These are phyloP conservation scores for Talaromyces verruculosus DNA, from an alignment of 2,329 filamentous ascomycete genomes.

Conservation along the genomic window DNA sequence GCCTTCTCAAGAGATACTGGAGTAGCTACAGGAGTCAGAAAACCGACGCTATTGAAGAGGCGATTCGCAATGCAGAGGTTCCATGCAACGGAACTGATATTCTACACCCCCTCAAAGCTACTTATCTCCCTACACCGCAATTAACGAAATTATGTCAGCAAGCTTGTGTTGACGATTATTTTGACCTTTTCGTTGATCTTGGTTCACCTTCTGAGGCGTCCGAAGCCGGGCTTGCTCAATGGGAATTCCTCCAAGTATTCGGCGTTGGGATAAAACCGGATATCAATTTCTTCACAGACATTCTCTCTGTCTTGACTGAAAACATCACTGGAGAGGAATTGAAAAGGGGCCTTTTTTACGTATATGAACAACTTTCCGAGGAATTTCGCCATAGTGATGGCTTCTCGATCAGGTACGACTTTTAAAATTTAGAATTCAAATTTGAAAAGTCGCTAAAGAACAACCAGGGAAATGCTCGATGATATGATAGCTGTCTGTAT, in stretches of 20 bases:
- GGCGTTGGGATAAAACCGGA: background rate
- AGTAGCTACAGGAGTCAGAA: background rate
- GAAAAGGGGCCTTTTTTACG: background rate
- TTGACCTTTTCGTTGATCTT: conserved; percentile 5
- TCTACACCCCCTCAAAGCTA: background rate
- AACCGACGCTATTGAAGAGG: background rate
- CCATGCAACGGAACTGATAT: background rate
- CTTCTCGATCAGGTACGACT: background rate
- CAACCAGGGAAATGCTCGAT: background rate
- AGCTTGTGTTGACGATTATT: background rate
- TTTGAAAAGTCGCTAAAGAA: background rate
- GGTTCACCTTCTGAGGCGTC: background rate
- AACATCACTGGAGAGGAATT: background rate
- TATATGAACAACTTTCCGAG: background rate
- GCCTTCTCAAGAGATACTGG: conserved; percentile 11
- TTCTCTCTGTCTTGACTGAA: background rate
- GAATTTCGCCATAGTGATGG: background rate
- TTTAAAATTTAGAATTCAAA: background rate
- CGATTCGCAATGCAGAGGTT: conserved; percentile 8
- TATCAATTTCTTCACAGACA: conserved; percentile 3
- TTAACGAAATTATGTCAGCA: background rate
- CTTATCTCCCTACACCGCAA: background rate
- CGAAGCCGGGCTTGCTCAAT: background rate
- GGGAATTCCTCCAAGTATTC: conserved; percentile 5
- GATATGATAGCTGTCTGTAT: background rate